Evolutionary conservation across 345 rosid species (phyloP).

Genomic region (Brassica nigra): DNA sequence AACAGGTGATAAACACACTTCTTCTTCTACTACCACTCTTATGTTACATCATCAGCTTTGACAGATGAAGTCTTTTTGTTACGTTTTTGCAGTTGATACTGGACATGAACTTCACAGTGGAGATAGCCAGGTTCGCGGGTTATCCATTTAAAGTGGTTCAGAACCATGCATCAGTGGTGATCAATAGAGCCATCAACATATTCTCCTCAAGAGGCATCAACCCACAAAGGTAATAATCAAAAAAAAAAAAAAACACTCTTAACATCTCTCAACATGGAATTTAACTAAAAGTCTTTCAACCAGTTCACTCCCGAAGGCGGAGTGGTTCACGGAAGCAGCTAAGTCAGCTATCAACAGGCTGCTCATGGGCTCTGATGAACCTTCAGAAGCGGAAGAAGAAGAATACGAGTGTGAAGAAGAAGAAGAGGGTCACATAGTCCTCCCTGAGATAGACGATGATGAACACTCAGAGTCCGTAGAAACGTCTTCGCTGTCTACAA

Average conservation of each 20-base stretch:
- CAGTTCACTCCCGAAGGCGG: conserved; percentile 75
- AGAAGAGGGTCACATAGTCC: conserved; percentile 60
- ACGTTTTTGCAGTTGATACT: conserved; percentile 76
- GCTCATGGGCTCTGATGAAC: conserved; percentile 71
- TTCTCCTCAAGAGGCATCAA: conserved; percentile 79
- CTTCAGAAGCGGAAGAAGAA: conserved; percentile 46
- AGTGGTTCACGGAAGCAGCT: conserved; percentile 97
- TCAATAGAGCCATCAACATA: conserved; percentile 78
- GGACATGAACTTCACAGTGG: conserved; percentile 98
- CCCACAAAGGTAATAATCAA: conserved; percentile 64
- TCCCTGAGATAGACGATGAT: conserved; percentile 42
- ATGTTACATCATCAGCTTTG: conserved; percentile 13
- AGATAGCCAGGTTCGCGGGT: conserved; percentile 95
- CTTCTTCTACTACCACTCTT: conserved; percentile 13
- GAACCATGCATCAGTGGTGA: conserved; percentile 84
- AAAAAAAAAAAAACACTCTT: not conserved
- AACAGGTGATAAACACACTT: conserved; percentile 56
- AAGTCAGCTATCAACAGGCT: conserved; percentile 82
- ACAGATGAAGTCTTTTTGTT: conserved; percentile 5
- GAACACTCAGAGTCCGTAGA: conserved; percentile 57
- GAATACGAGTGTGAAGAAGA: conserved; percentile 40
- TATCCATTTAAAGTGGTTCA: conserved; percentile 85
- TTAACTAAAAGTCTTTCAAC: not conserved
- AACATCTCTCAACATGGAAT: not conserved
- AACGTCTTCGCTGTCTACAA: conserved; percentile 68